Base-by-base conservation (phyloP, 352 stramenopile species). In the Pythium coloratum region DNA sequence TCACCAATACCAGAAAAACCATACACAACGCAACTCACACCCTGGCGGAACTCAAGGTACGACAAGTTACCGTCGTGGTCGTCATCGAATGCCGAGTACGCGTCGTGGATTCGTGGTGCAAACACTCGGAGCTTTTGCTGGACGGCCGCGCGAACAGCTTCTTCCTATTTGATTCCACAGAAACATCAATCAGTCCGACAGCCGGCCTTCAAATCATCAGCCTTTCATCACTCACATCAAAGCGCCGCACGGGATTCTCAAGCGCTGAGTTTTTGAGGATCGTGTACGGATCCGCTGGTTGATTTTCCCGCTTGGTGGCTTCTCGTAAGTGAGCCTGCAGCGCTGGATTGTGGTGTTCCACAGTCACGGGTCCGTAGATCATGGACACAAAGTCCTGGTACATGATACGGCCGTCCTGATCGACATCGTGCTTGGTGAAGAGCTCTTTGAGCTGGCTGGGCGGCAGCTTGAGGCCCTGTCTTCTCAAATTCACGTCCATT, bases 41-140 rank as follows among this genome's bases (percentile, higher is more conserved):
- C 80, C 20, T 81, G 67, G 14, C 71, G 75, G 58, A 87, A 74
- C 59, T 86, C 80, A 13, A 59, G 40, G 33, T 86, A 87, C 24
- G 80, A 89, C 18, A 89, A 33, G 3, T 77, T 84, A 10, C 80
- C 80, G 9, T 69, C 81, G 47, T 86, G 78, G 24, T 89, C 78
- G 28, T 81, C 63, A 24, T 89, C 78, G 55, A 89, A 89, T 0
- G 75, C 69, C n/a, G 68, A 69, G 59, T 82, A 87, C 28, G 76
- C 73, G 47, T 87, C 80, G 58, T 86, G 84, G 12, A 87, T 63
- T 12, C 67, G 65, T 13, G 71, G 70, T 9, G 72, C 67, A 61
- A 84, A 87, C 3, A 62, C 70, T 7, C 69, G 59, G 20, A 89
- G 59, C 49, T 87, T 89, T 36, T 71, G 26, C 50, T 80, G 63